Evolutionary conservation across 352 stramenopile genomes (phyloP).

Genomic region (Phytopythium cucurbitacearum): DNA sequence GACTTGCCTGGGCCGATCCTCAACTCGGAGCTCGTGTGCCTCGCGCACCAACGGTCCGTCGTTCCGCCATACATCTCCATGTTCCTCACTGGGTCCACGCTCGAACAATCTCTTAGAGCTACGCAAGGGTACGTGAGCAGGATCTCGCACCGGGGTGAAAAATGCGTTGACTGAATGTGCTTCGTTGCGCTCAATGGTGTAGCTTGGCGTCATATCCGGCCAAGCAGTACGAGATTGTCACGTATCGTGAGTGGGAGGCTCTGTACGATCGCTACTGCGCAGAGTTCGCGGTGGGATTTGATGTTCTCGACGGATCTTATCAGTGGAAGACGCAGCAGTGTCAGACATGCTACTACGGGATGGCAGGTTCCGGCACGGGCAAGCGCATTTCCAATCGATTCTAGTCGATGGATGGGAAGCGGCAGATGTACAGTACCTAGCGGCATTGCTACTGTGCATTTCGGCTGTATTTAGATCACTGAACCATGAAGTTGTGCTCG

Average conservation of each 20-base stretch:
- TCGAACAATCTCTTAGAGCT: slow-evolving; percentile 70
- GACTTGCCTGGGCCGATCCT: slow-evolving; percentile 64
- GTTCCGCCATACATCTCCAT: slow-evolving; percentile 83
- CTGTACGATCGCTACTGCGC: slow-evolving; percentile 75
- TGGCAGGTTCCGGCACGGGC: slow-evolving; percentile 24
- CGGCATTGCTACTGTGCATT: too few species aligned
- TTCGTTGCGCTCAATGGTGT: slow-evolving; percentile 1
- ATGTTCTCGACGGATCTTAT: slow-evolving; percentile 73
- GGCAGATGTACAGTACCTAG: neutral
- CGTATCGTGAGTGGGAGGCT: slow-evolving; percentile 72
- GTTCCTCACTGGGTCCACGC: slow-evolving; percentile 79
- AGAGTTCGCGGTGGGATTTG: slow-evolving; percentile 80
- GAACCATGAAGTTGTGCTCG: too few species aligned
- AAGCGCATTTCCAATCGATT: slow-evolving; percentile 8
- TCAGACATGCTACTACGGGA: slow-evolving; percentile 75
- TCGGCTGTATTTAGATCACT: neutral
- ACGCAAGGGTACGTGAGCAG: slow-evolving; percentile 55
- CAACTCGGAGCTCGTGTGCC: slow-evolving; percentile 77
- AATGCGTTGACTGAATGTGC: neutral
- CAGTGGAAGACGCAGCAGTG: slow-evolving; percentile 82
- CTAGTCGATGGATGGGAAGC: neutral
- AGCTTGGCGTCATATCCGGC: slow-evolving; percentile 47
- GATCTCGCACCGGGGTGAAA: neutral
- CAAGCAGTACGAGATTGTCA: slow-evolving; percentile 86
- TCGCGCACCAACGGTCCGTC: slow-evolving; percentile 73